Percentiles rank a stretch among this genome's conserved stretches.
These are phyloP conservation scores for Trametes cubensis DNA, from an alignment of 768 basidiomycete genomes.

Conservation along the genomic window DNA sequence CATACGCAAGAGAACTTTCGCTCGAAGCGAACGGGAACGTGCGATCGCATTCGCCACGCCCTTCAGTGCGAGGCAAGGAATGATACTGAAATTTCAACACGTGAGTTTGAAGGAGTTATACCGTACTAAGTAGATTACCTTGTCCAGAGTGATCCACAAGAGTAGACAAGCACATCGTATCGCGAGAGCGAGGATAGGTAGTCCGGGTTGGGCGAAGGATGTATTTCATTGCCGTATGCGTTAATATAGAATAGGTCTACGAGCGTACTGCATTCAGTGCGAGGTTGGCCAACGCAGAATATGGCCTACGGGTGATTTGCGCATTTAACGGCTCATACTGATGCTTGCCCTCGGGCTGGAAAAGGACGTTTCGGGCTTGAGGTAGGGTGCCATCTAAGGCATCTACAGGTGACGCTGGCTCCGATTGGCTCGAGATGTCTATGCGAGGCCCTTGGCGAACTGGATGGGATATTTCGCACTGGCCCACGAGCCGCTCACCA, in stretches of 20 bases:
- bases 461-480: conserved; percentile 23
- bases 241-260: conserved; percentile 87
- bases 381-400: conserved; percentile 53
- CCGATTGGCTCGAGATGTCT: conserved; percentile 37
- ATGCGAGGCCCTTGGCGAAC: conserved; percentile 27
- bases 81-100: conserved; percentile 56
- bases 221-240: conserved; percentile 89
- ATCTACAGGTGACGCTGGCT: conserved; percentile 52
- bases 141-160: conserved; percentile 94
- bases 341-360: conserved; percentile 56
- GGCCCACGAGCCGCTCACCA: conserved; percentile 55
- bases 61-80: conserved; percentile 87
- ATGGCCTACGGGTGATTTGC: conserved; percentile 56
- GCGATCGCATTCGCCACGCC: conserved; percentile 82
- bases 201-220: conserved; percentile 83
- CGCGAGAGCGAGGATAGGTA: conserved; percentile 64
- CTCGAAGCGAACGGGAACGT: conserved; percentile 65
- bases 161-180: conserved; percentile 79
- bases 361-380: conserved; percentile 64
- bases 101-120: neutral
- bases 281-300: no score
- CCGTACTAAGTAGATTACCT: conserved; percentile 49
- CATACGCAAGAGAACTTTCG: conserved; percentile 86
- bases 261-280: neutral
- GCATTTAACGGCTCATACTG: conserved; percentile 59